Conservation (phyloP, 768 basidiomycete genomes). For the Pisolithus orientalis region DNA sequence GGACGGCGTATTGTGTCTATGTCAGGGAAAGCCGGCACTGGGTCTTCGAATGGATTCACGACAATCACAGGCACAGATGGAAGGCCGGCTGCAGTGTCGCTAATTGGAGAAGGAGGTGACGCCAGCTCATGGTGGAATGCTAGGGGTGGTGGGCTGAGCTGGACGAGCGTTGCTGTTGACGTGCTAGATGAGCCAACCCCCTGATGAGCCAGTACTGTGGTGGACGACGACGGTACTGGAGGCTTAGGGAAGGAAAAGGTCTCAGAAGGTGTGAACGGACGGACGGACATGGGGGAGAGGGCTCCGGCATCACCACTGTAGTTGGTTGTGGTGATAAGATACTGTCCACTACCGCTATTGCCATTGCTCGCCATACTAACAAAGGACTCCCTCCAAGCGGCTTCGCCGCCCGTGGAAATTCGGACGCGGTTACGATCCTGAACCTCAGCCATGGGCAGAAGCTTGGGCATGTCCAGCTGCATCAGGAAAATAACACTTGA, state of each 20-base stretch:
- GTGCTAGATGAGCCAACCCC: constrained; percentile 4
- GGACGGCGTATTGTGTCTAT: constrained; percentile 48
- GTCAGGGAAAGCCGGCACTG: constrained; percentile 29
- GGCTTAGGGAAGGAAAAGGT: constrained; percentile 67
- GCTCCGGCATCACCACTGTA: constrained; percentile 18
- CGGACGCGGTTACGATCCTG: constrained; percentile 29
- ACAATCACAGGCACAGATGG: neutral
- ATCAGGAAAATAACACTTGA: too few species aligned
- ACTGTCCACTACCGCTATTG: constrained; percentile 35
- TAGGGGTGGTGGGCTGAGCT: constrained; percentile 12
- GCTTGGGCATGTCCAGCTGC: constrained; percentile 25
- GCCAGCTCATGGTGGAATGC: constrained; percentile 9
- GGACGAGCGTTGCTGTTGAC: constrained; percentile 14
- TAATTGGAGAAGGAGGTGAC: constrained; percentile 9
- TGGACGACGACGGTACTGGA: constrained; percentile 24
- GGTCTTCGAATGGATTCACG: constrained; percentile 32
- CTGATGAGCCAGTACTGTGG: neutral
- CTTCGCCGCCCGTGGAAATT: constrained; percentile 18
- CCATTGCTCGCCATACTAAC: constrained; percentile 34
- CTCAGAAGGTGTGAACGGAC: constrained; percentile 62
- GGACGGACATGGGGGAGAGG: constrained; percentile 52
- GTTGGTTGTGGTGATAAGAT: constrained; percentile 27
- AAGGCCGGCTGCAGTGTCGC: constrained; percentile 6
- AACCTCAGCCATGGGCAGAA: constrained; percentile 54
- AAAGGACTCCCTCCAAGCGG: constrained; percentile 31